phyloP scores from a whole-genome alignment of 345 rosid genomes.

The Acer saccharum region DNA sequence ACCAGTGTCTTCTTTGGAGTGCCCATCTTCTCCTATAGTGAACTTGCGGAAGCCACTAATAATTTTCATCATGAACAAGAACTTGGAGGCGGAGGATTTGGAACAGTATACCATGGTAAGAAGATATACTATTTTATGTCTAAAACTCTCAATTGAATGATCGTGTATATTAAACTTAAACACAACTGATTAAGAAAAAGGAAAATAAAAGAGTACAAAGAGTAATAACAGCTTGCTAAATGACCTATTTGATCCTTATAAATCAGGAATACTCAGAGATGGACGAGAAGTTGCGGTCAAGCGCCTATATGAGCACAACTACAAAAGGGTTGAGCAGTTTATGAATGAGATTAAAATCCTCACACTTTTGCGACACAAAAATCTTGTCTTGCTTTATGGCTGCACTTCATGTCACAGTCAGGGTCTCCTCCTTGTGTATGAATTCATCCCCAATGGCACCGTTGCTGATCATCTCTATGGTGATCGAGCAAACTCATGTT shows the following conservation, averaged over 20 bases:
- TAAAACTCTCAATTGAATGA: not conserved
- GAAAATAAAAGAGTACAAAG: not conserved
- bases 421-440: conserved; percentile 66
- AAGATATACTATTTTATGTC: conserved; percentile 10
- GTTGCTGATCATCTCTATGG: conserved; percentile 66
- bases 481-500: conserved; percentile 25
- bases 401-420: conserved; percentile 55
- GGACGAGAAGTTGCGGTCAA: conserved; percentile 75
- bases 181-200: conserved; percentile 11
- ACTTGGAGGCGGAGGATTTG: conserved; percentile 79
- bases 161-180: not conserved
- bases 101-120: conserved; percentile 70
- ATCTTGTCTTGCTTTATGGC: conserved; percentile 67
- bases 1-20: conserved; percentile 39
- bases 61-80: conserved; percentile 43
- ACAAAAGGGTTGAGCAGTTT: conserved; percentile 49
- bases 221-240: not conserved
- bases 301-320: conserved; percentile 55
- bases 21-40: conserved; percentile 54
- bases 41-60: conserved; percentile 64
- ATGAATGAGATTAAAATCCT: conserved; percentile 58
- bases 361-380: conserved; percentile 57
- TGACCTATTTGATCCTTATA: not conserved
- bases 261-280: conserved; percentile 56
- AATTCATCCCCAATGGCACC: conserved; percentile 60